Evolutionary conservation across 371 early-diverging fungal genomes (phyloP).

Genomic region (Actinomortierella ambigua): DNA sequence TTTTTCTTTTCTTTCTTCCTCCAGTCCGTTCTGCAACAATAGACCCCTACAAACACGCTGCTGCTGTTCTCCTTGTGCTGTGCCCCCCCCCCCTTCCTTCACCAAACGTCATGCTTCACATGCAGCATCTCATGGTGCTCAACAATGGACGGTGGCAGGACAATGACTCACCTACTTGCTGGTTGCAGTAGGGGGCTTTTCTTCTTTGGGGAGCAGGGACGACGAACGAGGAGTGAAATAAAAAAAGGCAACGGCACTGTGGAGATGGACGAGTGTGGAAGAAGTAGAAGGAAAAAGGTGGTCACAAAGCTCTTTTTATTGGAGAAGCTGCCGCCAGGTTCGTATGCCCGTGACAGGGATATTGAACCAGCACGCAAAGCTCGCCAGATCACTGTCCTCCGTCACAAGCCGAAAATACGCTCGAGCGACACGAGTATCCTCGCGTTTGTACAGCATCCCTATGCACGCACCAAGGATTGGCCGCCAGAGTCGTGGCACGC

Average conservation of each 20-base stretch:
- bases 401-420: constrained; percentile 25
- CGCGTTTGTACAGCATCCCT: constrained; percentile 37
- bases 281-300: no score
- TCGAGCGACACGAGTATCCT: constrained; percentile 15
- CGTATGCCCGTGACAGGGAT: constrained; percentile 24
- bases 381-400: constrained; percentile 24
- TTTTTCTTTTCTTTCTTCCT: neutral
- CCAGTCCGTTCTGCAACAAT: no score
- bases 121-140: neutral
- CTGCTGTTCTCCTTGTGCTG: neutral
- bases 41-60: no score
- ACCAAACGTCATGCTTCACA: neutral
- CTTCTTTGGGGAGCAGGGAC: no score
- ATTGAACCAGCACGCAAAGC: constrained; percentile 38
- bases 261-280: no score
- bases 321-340: constrained; percentile 13
- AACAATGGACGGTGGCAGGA: neutral
- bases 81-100: neutral
- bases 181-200: no score
- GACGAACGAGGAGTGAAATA: no score
- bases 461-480: constrained; percentile 39
- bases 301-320: neutral
- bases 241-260: no score
- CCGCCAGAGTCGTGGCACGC: constrained; percentile 39
- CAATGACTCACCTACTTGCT: neutral